phyloP scores from a whole-genome alignment of 2,329 filamentous ascomycete species.

The Cytospora piceicola region DNA sequence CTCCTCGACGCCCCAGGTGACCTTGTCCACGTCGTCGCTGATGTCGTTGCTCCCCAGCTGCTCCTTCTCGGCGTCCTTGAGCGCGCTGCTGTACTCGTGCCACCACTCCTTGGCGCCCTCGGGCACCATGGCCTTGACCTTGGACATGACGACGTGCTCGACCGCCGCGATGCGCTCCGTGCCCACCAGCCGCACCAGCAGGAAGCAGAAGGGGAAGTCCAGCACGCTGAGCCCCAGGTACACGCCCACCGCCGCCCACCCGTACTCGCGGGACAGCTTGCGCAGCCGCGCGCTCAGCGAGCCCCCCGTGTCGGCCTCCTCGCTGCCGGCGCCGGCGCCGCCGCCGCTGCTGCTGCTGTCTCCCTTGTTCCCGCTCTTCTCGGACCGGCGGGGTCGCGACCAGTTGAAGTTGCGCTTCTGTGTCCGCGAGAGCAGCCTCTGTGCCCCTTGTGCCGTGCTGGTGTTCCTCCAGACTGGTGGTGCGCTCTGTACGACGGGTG shows the following conservation, averaged over 20 bases:
- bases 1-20: slow-evolving; percentile 64
- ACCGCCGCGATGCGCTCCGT: slow-evolving; percentile 77
- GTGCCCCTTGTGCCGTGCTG: not conserved
- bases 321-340: not conserved
- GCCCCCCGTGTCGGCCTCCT: slow-evolving; percentile 34
- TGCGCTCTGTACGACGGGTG: not conserved
- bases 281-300: slow-evolving; percentile 74
- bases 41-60: slow-evolving; percentile 48
- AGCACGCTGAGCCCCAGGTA: slow-evolving; percentile 82
- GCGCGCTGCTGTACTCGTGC: slow-evolving; percentile 52
- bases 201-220: slow-evolving; percentile 94
- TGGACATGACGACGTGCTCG: slow-evolving; percentile 70
- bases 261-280: slow-evolving; percentile 88
- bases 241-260: slow-evolving; percentile 90
- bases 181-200: slow-evolving; percentile 80
- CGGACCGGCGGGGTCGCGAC: slow-evolving; percentile 24
- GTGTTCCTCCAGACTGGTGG: slow-evolving; percentile 8
- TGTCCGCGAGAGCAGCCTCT: slow-evolving; percentile 7
- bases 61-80: slow-evolving; percentile 51
- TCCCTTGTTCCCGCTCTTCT: not conserved
- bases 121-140: slow-evolving; percentile 62
- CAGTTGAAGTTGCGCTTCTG: slow-evolving; percentile 25
- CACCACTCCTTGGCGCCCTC: slow-evolving; percentile 59
- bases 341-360: not conserved
- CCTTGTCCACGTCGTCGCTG: slow-evolving; percentile 54